phyloP scores from a whole-genome alignment of 2,329 filamentous ascomycete species.

The Zymoseptoria ardabiliae region DNA sequence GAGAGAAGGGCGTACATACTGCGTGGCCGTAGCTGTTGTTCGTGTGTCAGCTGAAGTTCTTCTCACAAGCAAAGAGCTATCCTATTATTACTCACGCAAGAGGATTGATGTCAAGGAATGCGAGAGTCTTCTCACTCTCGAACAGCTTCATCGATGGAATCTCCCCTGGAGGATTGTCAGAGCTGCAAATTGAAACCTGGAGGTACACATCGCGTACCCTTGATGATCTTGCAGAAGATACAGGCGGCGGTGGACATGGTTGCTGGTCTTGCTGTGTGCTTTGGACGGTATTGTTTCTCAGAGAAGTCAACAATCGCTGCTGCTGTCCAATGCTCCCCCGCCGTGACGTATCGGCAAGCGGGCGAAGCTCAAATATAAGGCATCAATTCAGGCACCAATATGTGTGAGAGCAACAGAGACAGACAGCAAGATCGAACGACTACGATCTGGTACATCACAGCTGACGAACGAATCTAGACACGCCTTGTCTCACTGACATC shows the following conservation, averaged over 20 bases:
- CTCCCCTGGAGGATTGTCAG: constrained; percentile 55
- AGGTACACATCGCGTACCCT: constrained; percentile 49
- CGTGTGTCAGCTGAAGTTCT: constrained; percentile 1
- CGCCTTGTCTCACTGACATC: no score
- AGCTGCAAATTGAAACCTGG: neutral
- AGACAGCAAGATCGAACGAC: no score
- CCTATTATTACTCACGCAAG: constrained; percentile 35
- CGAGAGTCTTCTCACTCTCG: constrained; percentile 86
- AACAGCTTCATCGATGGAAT: constrained; percentile 96
- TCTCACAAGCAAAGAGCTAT: neutral
- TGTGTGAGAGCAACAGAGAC: no score
- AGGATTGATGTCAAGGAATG: constrained; percentile 93
- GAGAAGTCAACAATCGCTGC: no score
- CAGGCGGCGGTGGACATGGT: constrained; percentile 51
- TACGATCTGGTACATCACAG: no score
- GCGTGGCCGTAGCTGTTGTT: constrained; percentile 62
- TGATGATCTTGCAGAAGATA: constrained; percentile 98
- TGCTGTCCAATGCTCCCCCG: no score
- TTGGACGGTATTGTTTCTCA: no score
- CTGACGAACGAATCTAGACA: no score
- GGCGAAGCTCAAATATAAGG: no score
- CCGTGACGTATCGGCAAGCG: no score
- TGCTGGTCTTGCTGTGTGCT: neutral
- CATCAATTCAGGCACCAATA: no score
- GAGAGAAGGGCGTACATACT: constrained; percentile 54